phyloP scores from a whole-genome alignment of 352 stramenopile species.

The Saprolegnia diclina region DNA sequence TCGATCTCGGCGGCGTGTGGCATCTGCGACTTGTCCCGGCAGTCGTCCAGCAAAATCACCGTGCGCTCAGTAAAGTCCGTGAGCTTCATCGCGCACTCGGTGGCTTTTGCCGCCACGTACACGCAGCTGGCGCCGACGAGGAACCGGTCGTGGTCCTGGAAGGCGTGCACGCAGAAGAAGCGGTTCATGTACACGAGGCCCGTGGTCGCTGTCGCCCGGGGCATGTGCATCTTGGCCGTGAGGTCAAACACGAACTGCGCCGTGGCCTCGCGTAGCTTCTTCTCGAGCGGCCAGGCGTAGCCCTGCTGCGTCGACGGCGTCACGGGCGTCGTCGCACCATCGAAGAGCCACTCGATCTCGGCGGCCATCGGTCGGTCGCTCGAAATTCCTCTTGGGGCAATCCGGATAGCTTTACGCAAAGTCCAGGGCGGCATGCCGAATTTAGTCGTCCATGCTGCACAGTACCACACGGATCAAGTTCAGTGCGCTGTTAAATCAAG shows the following conservation, averaged over 20 bases:
- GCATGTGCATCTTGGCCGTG: slow-evolving; percentile 52
- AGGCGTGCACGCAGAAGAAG: slow-evolving; percentile 78
- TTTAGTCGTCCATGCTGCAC: no score
- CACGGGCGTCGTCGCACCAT: background rate
- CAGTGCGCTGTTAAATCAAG: no score
- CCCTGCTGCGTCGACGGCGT: slow-evolving; percentile 7
- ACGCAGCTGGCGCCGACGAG: slow-evolving; percentile 63
- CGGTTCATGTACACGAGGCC: slow-evolving; percentile 67
- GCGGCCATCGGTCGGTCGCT: background rate
- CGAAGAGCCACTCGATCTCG: slow-evolving; percentile 12
- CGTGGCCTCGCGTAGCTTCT: slow-evolving; percentile 55
- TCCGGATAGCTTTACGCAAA: background rate
- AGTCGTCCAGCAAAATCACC: slow-evolving; percentile 64
- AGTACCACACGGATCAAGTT: no score
- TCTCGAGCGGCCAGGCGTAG: slow-evolving; percentile 31
- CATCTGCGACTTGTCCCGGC: slow-evolving; percentile 51
- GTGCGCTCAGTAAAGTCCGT: slow-evolving; percentile 68
- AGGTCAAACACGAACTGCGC: slow-evolving; percentile 67
- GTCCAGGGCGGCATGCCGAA: background rate
- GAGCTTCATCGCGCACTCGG: slow-evolving; percentile 76
- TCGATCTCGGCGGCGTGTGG: slow-evolving; percentile 62
- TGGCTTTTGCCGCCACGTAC: slow-evolving; percentile 69
- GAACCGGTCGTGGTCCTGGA: slow-evolving; percentile 73
- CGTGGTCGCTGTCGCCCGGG: slow-evolving; percentile 43
- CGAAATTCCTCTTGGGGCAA: background rate